A percentile compares a stretch with the other conserved stretches of the same genome.
phyloP scores from a whole-genome alignment of 331 rosid genomes.

The Quercus tomentella region DNA sequence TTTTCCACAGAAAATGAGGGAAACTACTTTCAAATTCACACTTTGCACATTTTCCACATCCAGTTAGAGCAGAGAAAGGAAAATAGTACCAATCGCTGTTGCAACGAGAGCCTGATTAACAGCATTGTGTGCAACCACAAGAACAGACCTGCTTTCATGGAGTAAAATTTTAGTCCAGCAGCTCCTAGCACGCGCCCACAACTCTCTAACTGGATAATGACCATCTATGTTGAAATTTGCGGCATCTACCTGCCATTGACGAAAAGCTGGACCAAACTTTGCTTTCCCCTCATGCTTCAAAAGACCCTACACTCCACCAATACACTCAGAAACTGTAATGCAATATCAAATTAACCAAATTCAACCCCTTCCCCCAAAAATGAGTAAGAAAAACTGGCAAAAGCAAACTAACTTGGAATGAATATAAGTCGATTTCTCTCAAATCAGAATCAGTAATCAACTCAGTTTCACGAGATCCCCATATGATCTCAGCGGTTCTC shows the following conservation, averaged over 20 bases:
- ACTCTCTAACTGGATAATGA: conserved; percentile 91
- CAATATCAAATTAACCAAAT: neutral
- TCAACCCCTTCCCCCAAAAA: neutral
- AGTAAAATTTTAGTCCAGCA: conserved; percentile 70
- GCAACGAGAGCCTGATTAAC: conserved; percentile 98
- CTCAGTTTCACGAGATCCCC: conserved; percentile 54
- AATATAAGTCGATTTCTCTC: conserved; percentile 89
- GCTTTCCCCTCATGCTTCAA: conserved; percentile 83
- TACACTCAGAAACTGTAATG: conserved; percentile 15
- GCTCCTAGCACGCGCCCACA: conserved; percentile 83
- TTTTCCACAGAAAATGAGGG: conserved; percentile 6
- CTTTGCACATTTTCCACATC: neutral
- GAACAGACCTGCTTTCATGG: conserved; percentile 80
- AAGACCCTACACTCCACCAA: conserved; percentile 57
- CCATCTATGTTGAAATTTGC: conserved; percentile 75
- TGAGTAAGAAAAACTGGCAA: neutral
- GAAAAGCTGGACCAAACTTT: conserved; percentile 67
- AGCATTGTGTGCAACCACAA: conserved; percentile 98
- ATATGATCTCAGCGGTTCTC: conserved; percentile 88
- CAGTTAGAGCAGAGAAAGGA: conserved; percentile 22
- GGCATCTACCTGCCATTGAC: conserved; percentile 83
- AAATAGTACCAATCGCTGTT: conserved; percentile 73
- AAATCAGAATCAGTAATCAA: conserved; percentile 57
- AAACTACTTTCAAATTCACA: conserved; percentile 4
- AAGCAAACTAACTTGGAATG: conserved; percentile 67